Evolutionary conservation across 2,329 filamentous ascomycete species (phyloP), one percentile per base, ranked within the genome.

Genomic region (Sporothrix schenckii): DNA sequence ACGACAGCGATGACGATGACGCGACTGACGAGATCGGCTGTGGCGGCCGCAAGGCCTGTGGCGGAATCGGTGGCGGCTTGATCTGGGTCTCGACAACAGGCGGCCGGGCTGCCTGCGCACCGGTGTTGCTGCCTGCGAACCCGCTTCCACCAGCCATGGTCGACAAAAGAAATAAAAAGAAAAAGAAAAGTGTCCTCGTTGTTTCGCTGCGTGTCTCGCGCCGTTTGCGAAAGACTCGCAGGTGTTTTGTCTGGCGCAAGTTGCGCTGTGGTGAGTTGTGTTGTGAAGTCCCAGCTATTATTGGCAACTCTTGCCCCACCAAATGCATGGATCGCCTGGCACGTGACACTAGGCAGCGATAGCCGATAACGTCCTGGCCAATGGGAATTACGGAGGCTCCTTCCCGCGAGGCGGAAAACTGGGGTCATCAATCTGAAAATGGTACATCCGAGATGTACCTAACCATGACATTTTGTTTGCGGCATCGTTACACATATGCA

Each of bases 51-150:
- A 67, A n/a, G 1, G 63, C 69, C 14, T 68, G 63, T 13, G 69
- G 63, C 6, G 69, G 69, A 13, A 70, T 70, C 21, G 65, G 63
- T 14, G 69, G 69, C 21, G 69, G 69, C 27, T 60, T 66, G 34
- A 70, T 70, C 69, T 70, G 44, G 3, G 69, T 70, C 69, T 70
- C 69, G 53, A 66, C 66, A 21, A 70, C 54, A 9, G 69, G 69
- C 53, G 54, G 69, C 27, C 63, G 63, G 9, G 69, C 13, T 19
- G 63, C 63, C 56, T 39, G 30, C 16, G 56, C 56, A 41, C 56
- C 56, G 56, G 56, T 41, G 56, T 58, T 58, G 14, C 11, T 9
- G 19, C 52, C 67, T 60, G 27, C 30, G 24, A 21, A 19, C n/a
- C 65, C 65, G n/a, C 34, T 67, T 21, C 49, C 65, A 21, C 65